Percentiles rank a stretch among this genome's conserved stretches.
These are phyloP conservation scores for Phanerochaete carnosa DNA, from an alignment of 768 basidiomycete genomes.

Conservation along the genomic window DNA sequence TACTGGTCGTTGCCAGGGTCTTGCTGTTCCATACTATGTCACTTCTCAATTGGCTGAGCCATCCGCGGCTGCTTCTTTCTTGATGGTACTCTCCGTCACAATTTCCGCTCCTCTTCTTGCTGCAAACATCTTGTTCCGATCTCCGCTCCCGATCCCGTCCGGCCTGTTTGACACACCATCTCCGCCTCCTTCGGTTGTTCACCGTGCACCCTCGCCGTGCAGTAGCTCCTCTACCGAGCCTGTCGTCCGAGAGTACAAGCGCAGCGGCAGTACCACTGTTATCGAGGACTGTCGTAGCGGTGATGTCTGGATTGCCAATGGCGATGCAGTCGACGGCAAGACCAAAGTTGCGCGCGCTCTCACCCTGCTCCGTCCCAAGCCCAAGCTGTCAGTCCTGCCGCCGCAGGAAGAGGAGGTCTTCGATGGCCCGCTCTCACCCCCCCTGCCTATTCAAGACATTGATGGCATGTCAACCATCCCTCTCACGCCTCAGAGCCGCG, in stretches of 20 bases:
- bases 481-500: constrained; percentile 53
- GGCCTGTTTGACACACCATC: constrained; percentile 56
- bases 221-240: constrained; percentile 34
- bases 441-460: constrained; percentile 57
- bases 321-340: constrained; percentile 70
- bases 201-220: constrained; percentile 42
- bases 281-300: constrained; percentile 70
- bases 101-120: constrained; percentile 66
- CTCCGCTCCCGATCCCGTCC: constrained; percentile 63
- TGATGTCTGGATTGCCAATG: constrained; percentile 71
- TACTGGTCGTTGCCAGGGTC: constrained; percentile 33
- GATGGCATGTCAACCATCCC: constrained; percentile 39
- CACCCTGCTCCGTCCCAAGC: constrained; percentile 58
- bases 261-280: constrained; percentile 60
- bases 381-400: constrained; percentile 68
- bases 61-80: constrained; percentile 39
- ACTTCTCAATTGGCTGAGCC: constrained; percentile 35
- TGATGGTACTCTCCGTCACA: constrained; percentile 63
- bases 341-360: constrained; percentile 57
- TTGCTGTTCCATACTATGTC: constrained; percentile 62
- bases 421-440: constrained; percentile 46
- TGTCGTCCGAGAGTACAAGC: constrained; percentile 58
- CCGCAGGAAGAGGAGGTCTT: constrained; percentile 42
- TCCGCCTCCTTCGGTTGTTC: constrained; percentile 38
- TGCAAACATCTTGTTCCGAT: constrained; percentile 55